Evolutionary conservation across 331 rosid genomes (phyloP), one percentile per base, ranked within the genome.

Genomic region (Cydonia oblonga): DNA sequence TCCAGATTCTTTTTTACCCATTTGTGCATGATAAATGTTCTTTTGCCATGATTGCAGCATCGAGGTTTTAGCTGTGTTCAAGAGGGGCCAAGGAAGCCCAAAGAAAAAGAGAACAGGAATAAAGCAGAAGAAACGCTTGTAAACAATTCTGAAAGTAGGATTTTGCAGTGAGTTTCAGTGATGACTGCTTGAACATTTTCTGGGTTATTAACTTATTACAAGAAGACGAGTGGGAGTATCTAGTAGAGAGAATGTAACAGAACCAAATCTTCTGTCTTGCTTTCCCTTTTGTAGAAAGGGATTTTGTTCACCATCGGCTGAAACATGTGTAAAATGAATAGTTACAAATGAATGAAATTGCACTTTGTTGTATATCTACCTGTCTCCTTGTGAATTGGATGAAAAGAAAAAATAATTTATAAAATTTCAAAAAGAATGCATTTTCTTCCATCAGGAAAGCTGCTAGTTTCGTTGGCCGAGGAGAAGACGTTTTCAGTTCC

Each of bases 51-150:
- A 65, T 62, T 87, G 89, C 89, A 89, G 96, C 80, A 84, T 89
- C 46, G 97, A 92, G 88, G 87, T 92, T 79, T 88, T 92, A 75
- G 97, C 96, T 25, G 88, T 92, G 76, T 91, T 93, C 90, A 81
- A 91, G 89, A 88, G 97, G 81, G 90, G 77, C 35, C 66, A 81
- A 61, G 62, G 70, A 69, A 64, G 86, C 69, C 80, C 78, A 70
- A 87, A 76, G 74, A 89, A 87, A 81, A 87, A 83, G 86, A 90
- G 91, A 81, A 49, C 81, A 13, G 91, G 85, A 68, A 89, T 87
- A 84, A 89, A 88, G 78, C 88, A 89, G 92, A 89, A 93, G 86
- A 93, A 86, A 68, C 74, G 16, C 26, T 57, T 30, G 77, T 86
- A 77, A 79, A 70, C 77, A 82, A 56, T 56, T 65, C 56, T 51